phyloP scores from a whole-genome alignment of 2,329 filamentous ascomycete species.

The Colletotrichum endophyticum region DNA sequence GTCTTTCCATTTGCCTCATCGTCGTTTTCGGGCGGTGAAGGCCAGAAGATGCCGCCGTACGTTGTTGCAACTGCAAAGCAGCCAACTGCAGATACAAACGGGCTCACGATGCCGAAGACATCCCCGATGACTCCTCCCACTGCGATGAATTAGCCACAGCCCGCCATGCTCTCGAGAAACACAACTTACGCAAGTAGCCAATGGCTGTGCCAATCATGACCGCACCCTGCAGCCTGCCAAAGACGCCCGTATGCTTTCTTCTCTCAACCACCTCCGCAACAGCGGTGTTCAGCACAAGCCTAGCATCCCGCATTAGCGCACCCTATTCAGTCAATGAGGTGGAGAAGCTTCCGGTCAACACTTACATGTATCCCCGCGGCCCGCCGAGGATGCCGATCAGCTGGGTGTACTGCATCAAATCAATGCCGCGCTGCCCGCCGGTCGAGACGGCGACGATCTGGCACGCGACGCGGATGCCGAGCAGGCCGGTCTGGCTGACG shows the following conservation, averaged over 20 bases:
- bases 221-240: conserved; percentile 69
- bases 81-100: conserved; percentile 63
- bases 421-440: conserved; percentile 66
- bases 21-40: conserved; percentile 27
- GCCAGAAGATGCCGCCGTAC: conserved; percentile 36
- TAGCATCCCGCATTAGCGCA: conserved; percentile 20
- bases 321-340: not conserved
- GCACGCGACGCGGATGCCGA: conserved; percentile 65
- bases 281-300: conserved; percentile 70
- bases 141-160: conserved; percentile 23
- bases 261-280: conserved; percentile 69
- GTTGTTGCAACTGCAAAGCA: conserved; percentile 29
- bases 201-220: conserved; percentile 71
- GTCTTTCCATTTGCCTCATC: conserved; percentile 22
- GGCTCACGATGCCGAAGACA: conserved; percentile 64
- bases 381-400: conserved; percentile 72
- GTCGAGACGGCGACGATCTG: conserved; percentile 70
- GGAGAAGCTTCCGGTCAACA: not conserved
- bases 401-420: conserved; percentile 71
- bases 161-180: not conserved
- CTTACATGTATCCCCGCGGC: conserved; percentile 68
- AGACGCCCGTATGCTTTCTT: conserved; percentile 63
- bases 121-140: conserved; percentile 71
- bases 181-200: conserved; percentile 59
- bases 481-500: conserved; percentile 66